Base-by-base conservation (phyloP, 1,284 basidiomycete species). In the Malassezia cuniculi region DNA sequence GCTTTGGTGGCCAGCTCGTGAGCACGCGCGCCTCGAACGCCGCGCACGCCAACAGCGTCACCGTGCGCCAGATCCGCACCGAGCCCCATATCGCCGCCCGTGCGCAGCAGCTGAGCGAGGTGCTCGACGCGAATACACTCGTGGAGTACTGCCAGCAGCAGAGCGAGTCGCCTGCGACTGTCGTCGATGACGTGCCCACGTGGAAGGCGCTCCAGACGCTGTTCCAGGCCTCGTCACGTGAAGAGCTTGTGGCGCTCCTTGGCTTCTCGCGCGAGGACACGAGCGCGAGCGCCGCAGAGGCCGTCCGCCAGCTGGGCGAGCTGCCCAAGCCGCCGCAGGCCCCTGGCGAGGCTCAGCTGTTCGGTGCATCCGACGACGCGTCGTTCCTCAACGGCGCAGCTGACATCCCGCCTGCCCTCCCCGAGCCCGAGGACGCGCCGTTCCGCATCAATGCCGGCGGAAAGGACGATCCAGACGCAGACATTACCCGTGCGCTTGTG, bases 191-290 rank as follows among this genome's bases (percentile, higher is more conserved):
- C 32, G 52, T 59, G 21, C 50, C 61, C 24, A 65, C 58, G 48
- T 97, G 90, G 90, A 89, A 82, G 64, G 82, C 86, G 3, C 71
- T 94, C 15, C 71, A 81, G 44, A 85, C 85, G 45, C 71, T 97
- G 21, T 95, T 94, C 76, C 78, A 78, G 50, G 79, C 86, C 0
- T 77, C 89, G 67, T 85, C 83, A 11, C 74, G 83, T 42, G 84
- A 90, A 25, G 86, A 95, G 68, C 75, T 97, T 9, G 80, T 97
- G 31, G 80, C 80, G 1, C 71, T 95, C 1, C 77, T 97, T 16
- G 90, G 90, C 1, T 95, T 93, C 69, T 87, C 84, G 8, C 90
- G 90, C 69, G 77, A 77, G 18, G 84, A 90, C 52, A 77, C 93
- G 11, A 79, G 79, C 3, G 70, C 73, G 2, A 80, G 81, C 48